A percentile compares a stretch with the other conserved stretches of the same genome.
Conservation (phyloP, 1,284 basidiomycete genomes). For the Trametes versicolor region DNA sequence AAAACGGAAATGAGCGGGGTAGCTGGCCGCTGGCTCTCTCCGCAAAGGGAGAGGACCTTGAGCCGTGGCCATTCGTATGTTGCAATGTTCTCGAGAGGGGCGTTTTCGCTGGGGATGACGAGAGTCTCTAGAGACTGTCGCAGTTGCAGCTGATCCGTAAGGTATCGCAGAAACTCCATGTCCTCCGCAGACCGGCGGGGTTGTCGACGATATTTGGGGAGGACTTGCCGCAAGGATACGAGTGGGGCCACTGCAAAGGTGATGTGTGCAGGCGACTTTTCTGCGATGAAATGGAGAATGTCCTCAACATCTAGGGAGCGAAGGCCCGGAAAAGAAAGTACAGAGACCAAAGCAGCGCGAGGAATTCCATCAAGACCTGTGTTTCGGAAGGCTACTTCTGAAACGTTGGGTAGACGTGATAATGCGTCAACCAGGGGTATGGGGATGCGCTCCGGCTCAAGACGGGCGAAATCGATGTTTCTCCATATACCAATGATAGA, state of each 20-base stretch:
- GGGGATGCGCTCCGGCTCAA: neutral
- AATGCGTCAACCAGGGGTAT: neutral
- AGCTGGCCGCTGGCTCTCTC: neutral
- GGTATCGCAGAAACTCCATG: neutral
- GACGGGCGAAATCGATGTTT: neutral
- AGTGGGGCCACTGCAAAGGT: neutral
- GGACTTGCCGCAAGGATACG: neutral
- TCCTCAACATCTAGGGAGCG: neutral
- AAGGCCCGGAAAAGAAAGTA: neutral
- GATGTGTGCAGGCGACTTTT: neutral
- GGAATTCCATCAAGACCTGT: neutral
- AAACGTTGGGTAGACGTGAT: neutral
- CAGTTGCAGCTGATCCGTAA: neutral
- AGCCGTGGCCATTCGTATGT: neutral
- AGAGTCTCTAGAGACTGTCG: neutral
- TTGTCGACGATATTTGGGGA: neutral
- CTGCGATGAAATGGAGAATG: neutral
- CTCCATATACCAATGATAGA: neutral
- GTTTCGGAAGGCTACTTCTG: neutral
- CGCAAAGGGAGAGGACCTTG: neutral
- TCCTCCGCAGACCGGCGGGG: neutral
- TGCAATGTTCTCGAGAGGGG: neutral
- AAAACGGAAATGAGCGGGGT: neutral
- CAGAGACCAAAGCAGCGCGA: neutral
- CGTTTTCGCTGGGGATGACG: neutral